A percentile compares a stretch with the other conserved stretches of the same genome.
These are phyloP conservation scores for Cucumis hystrix DNA, from an alignment of 306 rosid genomes.

Conservation along the genomic window DNA sequence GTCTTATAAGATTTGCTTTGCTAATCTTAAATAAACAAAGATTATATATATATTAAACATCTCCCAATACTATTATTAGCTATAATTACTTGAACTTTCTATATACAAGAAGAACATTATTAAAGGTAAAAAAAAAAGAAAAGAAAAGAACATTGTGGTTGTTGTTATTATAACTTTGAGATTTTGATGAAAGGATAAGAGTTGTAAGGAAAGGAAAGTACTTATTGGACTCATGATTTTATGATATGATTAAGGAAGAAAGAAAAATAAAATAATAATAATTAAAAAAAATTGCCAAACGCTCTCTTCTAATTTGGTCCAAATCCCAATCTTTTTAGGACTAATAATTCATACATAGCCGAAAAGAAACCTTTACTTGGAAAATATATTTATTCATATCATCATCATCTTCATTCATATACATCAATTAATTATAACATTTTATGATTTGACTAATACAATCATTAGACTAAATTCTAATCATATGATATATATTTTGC, in stretches of 20 bases:
- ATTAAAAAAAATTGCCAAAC: neutral
- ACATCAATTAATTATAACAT: neutral
- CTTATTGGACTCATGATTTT: constrained; percentile 5
- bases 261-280: no score
- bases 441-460: neutral
- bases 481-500: neutral
- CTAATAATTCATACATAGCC: neutral
- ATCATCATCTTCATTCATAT: neutral
- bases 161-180: neutral
- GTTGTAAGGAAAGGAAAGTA: neutral
- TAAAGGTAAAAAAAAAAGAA: no score
- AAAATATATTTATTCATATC: neutral
- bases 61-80: neutral
- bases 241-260: neutral
- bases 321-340: neutral
- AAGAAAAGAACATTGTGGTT: no score
- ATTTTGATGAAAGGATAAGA: neutral
- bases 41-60: neutral
- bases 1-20: neutral
- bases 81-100: neutral
- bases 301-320: neutral
- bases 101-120: neutral
- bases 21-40: neutral
- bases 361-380: neutral
- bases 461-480: neutral